Percentiles rank a stretch among this genome's conserved stretches.
Evolutionary conservation across 306 rosid species (phyloP).

Genomic region (Luffa aegyptiaca): DNA sequence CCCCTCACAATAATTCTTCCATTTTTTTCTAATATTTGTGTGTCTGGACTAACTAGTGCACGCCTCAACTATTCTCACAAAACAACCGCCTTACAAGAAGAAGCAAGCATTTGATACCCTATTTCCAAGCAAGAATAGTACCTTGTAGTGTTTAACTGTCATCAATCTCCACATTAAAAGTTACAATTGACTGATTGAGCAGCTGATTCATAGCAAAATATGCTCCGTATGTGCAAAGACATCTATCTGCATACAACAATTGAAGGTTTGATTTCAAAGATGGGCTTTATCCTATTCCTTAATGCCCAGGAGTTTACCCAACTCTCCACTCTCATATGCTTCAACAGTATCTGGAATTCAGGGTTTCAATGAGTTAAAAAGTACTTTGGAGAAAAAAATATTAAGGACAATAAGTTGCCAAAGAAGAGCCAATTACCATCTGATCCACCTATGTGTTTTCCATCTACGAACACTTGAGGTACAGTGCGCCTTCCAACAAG

Average conservation of each 20-base stretch:
- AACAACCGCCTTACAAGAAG: too few species aligned
- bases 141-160: neutral
- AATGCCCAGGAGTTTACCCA: constrained; percentile 62
- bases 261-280: constrained; percentile 30
- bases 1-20: too few species aligned
- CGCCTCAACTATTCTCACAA: too few species aligned
- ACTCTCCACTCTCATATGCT: constrained; percentile 64
- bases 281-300: constrained; percentile 26
- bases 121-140: neutral
- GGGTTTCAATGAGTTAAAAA: neutral
- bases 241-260: neutral
- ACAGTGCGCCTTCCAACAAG: constrained; percentile 80
- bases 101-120: too few species aligned
- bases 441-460: constrained; percentile 85
- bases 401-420: neutral
- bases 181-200: neutral
- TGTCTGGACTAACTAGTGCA: too few species aligned
- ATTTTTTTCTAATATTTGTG: too few species aligned
- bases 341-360: constrained; percentile 52
- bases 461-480: constrained; percentile 80
- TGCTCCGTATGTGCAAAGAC: neutral
- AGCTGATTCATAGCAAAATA: neutral
- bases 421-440: constrained; percentile 47
- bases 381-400: neutral
- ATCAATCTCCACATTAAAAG: neutral